Evolutionary conservation across 345 rosid species (phyloP).

Genomic region (Laguncularia racemosa): DNA sequence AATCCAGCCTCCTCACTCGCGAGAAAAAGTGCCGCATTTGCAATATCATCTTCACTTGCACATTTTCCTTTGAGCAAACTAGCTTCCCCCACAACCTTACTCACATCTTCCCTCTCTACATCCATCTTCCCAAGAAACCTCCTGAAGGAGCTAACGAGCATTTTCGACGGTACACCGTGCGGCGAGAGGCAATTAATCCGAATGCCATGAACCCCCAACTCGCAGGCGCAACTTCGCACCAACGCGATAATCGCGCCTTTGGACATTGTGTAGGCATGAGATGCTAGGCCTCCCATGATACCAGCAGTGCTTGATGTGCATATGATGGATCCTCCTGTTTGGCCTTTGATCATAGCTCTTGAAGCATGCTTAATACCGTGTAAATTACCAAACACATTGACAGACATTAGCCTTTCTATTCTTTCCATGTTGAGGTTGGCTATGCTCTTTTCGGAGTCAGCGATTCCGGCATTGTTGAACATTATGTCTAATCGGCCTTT

Average conservation of each 20-base stretch:
- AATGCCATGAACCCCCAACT: constrained; percentile 58
- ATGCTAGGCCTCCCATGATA: constrained; percentile 70
- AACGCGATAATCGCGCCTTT: constrained; percentile 65
- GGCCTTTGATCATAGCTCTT: constrained; percentile 54
- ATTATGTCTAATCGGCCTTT: constrained; percentile 47
- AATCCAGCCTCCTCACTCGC: constrained; percentile 64
- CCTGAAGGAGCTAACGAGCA: constrained; percentile 50
- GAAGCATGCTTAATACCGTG: constrained; percentile 80
- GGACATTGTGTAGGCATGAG: constrained; percentile 58
- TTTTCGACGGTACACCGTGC: constrained; percentile 89
- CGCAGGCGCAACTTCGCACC: constrained; percentile 59
- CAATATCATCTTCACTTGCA: constrained; percentile 53
- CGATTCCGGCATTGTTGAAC: constrained; percentile 46
- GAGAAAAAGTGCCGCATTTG: constrained; percentile 63
- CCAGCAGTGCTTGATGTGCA: constrained; percentile 82
- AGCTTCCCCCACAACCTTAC: constrained; percentile 42
- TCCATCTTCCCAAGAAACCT: constrained; percentile 32
- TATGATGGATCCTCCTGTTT: constrained; percentile 52
- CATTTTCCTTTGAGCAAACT: constrained; percentile 57
- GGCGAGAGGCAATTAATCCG: constrained; percentile 81
- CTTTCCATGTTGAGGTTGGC: constrained; percentile 38
- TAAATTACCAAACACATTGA: constrained; percentile 58
- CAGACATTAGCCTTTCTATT: constrained; percentile 31
- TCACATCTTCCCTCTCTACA: constrained; percentile 37
- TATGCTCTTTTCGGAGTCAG: constrained; percentile 49